A percentile compares a stretch with the other conserved stretches of the same genome.
phyloP scores from a whole-genome alignment of 1,284 basidiomycete genomes.

The Irpex lacteus region DNA sequence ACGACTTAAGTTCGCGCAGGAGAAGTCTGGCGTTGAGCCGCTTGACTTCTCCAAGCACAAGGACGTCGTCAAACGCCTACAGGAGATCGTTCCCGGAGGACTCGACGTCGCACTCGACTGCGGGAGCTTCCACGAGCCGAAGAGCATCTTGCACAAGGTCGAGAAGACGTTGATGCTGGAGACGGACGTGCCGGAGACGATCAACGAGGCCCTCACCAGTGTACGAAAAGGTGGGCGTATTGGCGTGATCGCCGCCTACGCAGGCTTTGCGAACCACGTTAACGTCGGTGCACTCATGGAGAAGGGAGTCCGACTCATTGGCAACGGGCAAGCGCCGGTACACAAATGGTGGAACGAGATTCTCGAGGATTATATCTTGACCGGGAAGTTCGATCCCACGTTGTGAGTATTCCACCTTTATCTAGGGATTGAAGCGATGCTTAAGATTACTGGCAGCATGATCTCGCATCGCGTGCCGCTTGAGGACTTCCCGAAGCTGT shows the following conservation, averaged over 20 bases:
- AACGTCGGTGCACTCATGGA: slow-evolving; percentile 81
- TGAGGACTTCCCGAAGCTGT: slow-evolving; percentile 59
- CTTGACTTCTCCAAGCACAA: slow-evolving; percentile 59
- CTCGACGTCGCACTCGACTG: slow-evolving; percentile 63
- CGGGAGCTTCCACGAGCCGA: slow-evolving; percentile 73
- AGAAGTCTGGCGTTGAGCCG: slow-evolving; percentile 55
- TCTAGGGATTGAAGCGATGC: slow-evolving; percentile 8
- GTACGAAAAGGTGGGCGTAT: slow-evolving; percentile 64
- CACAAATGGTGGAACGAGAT: slow-evolving; percentile 77
- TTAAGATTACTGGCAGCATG: slow-evolving; percentile 35
- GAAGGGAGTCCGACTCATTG: slow-evolving; percentile 68
- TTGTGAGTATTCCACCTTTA: slow-evolving; percentile 40
- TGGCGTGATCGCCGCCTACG: slow-evolving; percentile 64
- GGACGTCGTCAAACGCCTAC: slow-evolving; percentile 58
- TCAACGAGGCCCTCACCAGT: slow-evolving; percentile 67
- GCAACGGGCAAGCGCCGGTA: slow-evolving; percentile 73
- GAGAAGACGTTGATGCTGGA: slow-evolving; percentile 73
- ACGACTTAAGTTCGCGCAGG: slow-evolving; percentile 58
- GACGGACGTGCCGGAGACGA: slow-evolving; percentile 72
- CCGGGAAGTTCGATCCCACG: slow-evolving; percentile 69
- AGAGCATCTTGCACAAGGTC: slow-evolving; percentile 60
- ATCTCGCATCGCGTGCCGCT: slow-evolving; percentile 63
- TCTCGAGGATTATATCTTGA: slow-evolving; percentile 57
- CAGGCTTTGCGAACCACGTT: slow-evolving; percentile 65
- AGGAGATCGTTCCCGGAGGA: slow-evolving; percentile 61